phyloP scores from a whole-genome alignment of 352 stramenopile species.

The Globisporangium uncinulatum region DNA sequence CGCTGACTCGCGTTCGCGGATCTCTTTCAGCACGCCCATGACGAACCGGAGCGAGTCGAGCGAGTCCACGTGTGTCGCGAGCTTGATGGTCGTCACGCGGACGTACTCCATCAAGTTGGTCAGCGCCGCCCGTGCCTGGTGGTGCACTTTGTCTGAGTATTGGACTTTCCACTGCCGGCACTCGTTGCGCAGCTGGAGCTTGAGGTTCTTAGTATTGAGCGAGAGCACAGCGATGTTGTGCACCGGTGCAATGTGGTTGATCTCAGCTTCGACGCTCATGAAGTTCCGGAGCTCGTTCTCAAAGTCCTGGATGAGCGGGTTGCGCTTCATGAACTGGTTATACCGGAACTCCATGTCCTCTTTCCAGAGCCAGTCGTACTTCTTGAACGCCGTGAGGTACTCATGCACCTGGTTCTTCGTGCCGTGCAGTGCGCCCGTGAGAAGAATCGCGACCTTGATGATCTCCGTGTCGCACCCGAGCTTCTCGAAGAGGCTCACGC shows the following conservation, averaged over 20 bases:
- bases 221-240: conserved; percentile 85
- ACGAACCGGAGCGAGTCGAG: conserved; percentile 75
- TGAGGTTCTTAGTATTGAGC: conserved; percentile 86
- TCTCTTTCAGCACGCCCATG: conserved; percentile 81
- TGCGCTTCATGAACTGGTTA: conserved; percentile 80
- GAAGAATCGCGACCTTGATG: conserved; percentile 82
- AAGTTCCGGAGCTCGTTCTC: conserved; percentile 77
- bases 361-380: conserved; percentile 90
- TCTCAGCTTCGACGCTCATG: conserved; percentile 74
- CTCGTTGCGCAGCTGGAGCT: conserved; percentile 80
- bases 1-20: conserved; percentile 77
- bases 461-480: conserved; percentile 86
- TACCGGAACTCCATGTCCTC: conserved; percentile 86
- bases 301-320: conserved; percentile 80
- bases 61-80: conserved; percentile 58
- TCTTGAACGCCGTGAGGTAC: conserved; percentile 78
- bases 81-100: conserved; percentile 62
- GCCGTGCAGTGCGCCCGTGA: conserved; percentile 77
- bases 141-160: conserved; percentile 80
- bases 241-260: conserved; percentile 69
- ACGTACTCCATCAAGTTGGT: conserved; percentile 78
- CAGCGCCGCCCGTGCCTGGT: conserved; percentile 59
- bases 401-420: conserved; percentile 85
- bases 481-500: conserved; percentile 73
- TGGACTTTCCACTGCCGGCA: conserved; percentile 84